Evolutionary conservation across 1,139 yeast genomes (phyloP).

Genomic region (Candida sanyaensis): DNA sequence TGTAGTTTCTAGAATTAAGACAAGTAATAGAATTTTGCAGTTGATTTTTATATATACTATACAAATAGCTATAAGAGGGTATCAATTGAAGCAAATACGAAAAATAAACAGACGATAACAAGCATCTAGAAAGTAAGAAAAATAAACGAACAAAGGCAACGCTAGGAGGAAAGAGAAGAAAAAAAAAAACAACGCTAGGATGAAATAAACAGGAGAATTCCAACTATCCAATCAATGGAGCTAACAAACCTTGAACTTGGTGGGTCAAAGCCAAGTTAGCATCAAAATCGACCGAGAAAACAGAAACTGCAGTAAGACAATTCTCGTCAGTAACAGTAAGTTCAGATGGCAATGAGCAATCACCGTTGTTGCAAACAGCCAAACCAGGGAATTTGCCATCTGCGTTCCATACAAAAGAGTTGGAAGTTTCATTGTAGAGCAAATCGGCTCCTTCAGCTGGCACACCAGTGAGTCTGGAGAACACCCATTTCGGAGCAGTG

Average conservation of each 20-base stretch:
- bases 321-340: slow-evolving; percentile 20
- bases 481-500: slow-evolving; percentile 33
- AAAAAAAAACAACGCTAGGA: background rate
- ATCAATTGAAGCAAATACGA: too few relatives aligned
- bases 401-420: slow-evolving; percentile 21
- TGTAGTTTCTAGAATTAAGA: too few relatives aligned
- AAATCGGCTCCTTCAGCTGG: slow-evolving; percentile 31
- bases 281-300: slow-evolving; percentile 45
- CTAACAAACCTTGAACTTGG: slow-evolving; percentile 9
- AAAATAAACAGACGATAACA: too few relatives aligned
- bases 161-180: too few relatives aligned
- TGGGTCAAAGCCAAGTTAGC: slow-evolving; percentile 31
- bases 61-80: too few relatives aligned
- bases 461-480: slow-evolving; percentile 39
- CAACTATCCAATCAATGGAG: background rate
- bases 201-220: background rate
- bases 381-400: slow-evolving; percentile 17
- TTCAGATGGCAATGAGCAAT: slow-evolving; percentile 41
- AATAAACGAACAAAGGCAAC: background rate
- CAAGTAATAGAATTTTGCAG: too few relatives aligned
- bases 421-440: slow-evolving; percentile 30
- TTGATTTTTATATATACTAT: too few relatives aligned
- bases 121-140: background rate
- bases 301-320: slow-evolving; percentile 40
- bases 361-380: slow-evolving; percentile 32